Base-by-base conservation (phyloP, 192 early-diverging fungal genomes). In the Entrophospora sp. region DNA sequence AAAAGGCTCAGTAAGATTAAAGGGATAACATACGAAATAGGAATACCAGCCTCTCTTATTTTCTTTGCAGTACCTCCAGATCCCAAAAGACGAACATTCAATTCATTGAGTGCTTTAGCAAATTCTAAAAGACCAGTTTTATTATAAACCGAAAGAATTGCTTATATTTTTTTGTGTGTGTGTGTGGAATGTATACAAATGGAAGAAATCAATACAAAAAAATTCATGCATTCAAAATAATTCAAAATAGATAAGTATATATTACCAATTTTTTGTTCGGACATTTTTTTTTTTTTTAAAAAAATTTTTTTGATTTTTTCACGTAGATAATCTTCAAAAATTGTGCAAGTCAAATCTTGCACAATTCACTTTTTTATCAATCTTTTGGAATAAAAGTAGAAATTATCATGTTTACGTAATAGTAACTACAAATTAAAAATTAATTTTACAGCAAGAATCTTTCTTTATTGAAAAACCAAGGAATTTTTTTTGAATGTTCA, bases 141-240 rank as follows among this genome's bases (percentile, higher is more conserved):
- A 85, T 98, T 93, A 74, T 92, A 96, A 56, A 98, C 93, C 56
- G 96, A 97, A 31, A 98, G 90, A 49, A 91, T 85, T 64, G 89
- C 89, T 85, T 62, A n/a, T n/a, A n/a, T n/a, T n/a, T n/a, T n/a
- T n/a, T n/a, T n/a, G n/a, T n/a, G n/a, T n/a, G n/a, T n/a, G n/a
- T n/a, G n/a, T n/a, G n/a, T n/a, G n/a, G n/a, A n/a, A n/a, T n/a
- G n/a, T n/a, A n/a, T 56, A 14, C 30, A 25, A 30, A 13, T 18
- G 25, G 22, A 3, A 14, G 25, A 61, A 24, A 51, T 43, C 12
- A 12, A 4, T 31, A 55, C 24, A 32, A 32, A 37, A 57, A 10
- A 58, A 58, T 24, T 8, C 35, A 35, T 36, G 2, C 13, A 25
- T 14, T 45, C 22, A 20, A 28, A 27, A 28, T 53, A 3, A 53